Evolutionary conservation across 805 yeast species (phyloP).

Genomic region (Myxozyma sirexii): DNA sequence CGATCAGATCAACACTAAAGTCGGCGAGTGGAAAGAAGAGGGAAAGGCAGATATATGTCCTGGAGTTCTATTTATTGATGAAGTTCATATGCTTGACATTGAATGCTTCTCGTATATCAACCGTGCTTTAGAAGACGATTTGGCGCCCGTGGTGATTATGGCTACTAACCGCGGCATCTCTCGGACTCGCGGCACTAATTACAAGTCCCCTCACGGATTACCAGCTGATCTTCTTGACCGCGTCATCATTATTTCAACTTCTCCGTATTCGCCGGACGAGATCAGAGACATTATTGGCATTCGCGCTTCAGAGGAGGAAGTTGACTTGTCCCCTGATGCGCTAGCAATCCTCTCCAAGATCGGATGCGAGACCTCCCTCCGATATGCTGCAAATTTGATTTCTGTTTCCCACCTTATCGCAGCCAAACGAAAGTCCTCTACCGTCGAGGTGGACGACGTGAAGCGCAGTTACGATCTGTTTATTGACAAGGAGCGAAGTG

Average conservation of each 20-base stretch:
- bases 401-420: conserved; percentile 89
- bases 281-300: conserved; percentile 82
- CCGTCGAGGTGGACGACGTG: conserved; percentile 77
- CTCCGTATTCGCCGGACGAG: conserved; percentile 76
- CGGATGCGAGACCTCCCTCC: conserved; percentile 84
- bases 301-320: conserved; percentile 93
- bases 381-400: conserved; percentile 90
- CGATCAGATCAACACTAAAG: conserved; percentile 94
- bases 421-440: conserved; percentile 69
- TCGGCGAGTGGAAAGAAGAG: conserved; percentile 98
- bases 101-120: conserved; percentile 94
- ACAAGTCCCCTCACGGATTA: conserved; percentile 95
- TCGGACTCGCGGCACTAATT: conserved; percentile 89
- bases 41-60: conserved; percentile 97
- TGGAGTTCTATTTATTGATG: conserved; percentile 96
- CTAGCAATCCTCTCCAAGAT: conserved; percentile 84
- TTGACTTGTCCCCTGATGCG: conserved; percentile 79
- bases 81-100: conserved; percentile 96
- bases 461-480: conserved; percentile 78
- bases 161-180: conserved; percentile 97
- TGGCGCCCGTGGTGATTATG: conserved; percentile 96
- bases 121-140: conserved; percentile 93
- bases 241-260: conserved; percentile 87
- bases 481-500: conserved; percentile 87
- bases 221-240: conserved; percentile 95